These are phyloP conservation scores for Rhizophagus clarus DNA, from an alignment of 192 early-diverging fungal genomes.

Conservation along the genomic window DNA sequence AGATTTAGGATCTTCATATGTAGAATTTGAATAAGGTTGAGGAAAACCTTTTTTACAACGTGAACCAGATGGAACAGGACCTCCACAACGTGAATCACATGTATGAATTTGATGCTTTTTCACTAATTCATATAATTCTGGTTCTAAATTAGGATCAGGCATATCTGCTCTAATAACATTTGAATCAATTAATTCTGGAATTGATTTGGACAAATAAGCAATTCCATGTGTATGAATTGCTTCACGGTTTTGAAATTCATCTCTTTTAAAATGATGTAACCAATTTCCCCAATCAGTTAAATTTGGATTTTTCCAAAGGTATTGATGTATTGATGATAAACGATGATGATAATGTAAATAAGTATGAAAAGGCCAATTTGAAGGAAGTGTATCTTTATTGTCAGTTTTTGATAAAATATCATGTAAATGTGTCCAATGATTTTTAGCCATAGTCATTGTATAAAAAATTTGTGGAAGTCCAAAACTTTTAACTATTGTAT, in stretches of 20 bases:
- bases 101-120: conserved; percentile 6
- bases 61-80: background rate
- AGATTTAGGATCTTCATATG: too few relatives aligned
- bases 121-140: background rate
- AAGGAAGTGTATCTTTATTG: background rate
- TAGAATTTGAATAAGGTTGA: too few relatives aligned
- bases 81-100: background rate
- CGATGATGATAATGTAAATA: background rate
- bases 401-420: background rate
- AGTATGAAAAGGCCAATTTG: conserved; percentile 2
- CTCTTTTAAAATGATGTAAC: background rate
- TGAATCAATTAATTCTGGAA: background rate
- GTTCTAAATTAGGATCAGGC: background rate
- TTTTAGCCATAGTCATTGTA: background rate
- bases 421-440: background rate
- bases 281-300: background rate
- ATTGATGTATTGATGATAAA: background rate
- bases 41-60: too few relatives aligned
- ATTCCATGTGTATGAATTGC: conserved; percentile 3
- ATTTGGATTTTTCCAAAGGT: background rate
- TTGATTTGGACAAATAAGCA: background rate
- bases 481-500: background rate
- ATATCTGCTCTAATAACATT: background rate
- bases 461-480: background rate
- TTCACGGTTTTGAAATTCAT: conserved; percentile 19